Base-by-base conservation (phyloP, 2,329 filamentous ascomycete species). In the Ceratocystis huliohia region DNA sequence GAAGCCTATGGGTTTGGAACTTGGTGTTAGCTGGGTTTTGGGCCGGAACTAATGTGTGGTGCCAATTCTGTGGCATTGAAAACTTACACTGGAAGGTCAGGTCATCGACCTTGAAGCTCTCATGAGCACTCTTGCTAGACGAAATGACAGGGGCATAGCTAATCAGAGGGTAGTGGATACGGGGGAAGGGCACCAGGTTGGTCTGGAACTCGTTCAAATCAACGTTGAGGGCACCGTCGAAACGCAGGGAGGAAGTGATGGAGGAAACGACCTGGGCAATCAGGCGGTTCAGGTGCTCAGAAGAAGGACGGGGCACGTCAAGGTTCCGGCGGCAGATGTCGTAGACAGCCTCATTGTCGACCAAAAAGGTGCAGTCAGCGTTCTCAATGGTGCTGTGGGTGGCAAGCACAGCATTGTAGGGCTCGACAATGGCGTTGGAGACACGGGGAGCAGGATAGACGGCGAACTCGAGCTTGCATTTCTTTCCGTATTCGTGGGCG, bases 91-190 rank as follows among this genome's bases (percentile, higher is more conserved):
- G 85, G 78, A 88, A 85, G 73, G 86, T 88, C 70, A 88, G 78
- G 70, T 94, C 90, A 69, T 85, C 82, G 66, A 91, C 87, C 81
- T 90, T 91, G 84, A 92, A 92, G 80, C 88, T 90, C 80, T 94
- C 89, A 74, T 94, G 89, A 61, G 86, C 84, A 76, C 88, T 90
- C 83, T 89, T 89, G 79, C 83, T 81, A 68, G 85, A 84, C 25
- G 85, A 88, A 70, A 88, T 81, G 71, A 89, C 86, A 41, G 86
- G 86, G 10, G 86, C 85, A 73, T 88, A 88, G 78, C 83, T 86
- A 78, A 88, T 87, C 61, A 88, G 77, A 64, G 86, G 86, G 76
- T 88, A 89, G 79, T 88, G 86, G 70, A 89, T 88, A 75, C 86
- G 85, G 45, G 86, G 86, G 76, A 87, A 88, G 30, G 86, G 86